Evolutionary conservation across 2,329 filamentous ascomycete species (phyloP), one percentile per base, ranked within the genome.

Genomic region (Fusarium sublunatum): DNA sequence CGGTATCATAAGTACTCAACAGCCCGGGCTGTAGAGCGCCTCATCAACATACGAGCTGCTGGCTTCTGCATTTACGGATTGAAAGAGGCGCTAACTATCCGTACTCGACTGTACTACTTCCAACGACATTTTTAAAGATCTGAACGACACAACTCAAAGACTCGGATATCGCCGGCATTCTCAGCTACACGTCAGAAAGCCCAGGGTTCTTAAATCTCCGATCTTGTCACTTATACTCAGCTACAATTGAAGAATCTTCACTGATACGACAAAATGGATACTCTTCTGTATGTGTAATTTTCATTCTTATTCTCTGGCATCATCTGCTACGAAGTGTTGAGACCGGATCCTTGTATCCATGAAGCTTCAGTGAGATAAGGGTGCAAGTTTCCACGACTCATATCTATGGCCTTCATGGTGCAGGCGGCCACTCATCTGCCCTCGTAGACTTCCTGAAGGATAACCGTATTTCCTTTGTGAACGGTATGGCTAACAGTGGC

Each of bases 251-350:
- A 35, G 31, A 26, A 32, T 29, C 39, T 40, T 41, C 51, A 60
- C 54, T 45, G 60, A 67, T 59, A 54, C 35, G 31, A 49, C 67
- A 72, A 50, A 52, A 88, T 88, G 86, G 86, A 88, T 74, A 88
- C 86, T 57, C 74, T 88, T 70, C 78, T 88, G 84, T 87, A 79
- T 77, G 85, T 84, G 31, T 40, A 19, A n/a, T 31, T n/a, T 31
- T 51, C 26, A 19, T 40, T 19, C 5, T 47, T 54, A 9, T 19
- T 28, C 12, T 34, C 42, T 32, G 22, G 4, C 19, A 31, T 39
- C 26, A 35, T 35, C 24, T 19, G 43, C 11, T 22, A 19, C 22
- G 19, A 6, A n/a, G 12, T 26, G 15, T 24, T 10, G 15, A 29
- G 29, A 22, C 11, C 39, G n/a, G 26, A 32, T 38, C 25, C 12